Evolutionary conservation across 2,329 filamentous ascomycete genomes (phyloP).

Genomic region (Pestalotiopsis sp.): DNA sequence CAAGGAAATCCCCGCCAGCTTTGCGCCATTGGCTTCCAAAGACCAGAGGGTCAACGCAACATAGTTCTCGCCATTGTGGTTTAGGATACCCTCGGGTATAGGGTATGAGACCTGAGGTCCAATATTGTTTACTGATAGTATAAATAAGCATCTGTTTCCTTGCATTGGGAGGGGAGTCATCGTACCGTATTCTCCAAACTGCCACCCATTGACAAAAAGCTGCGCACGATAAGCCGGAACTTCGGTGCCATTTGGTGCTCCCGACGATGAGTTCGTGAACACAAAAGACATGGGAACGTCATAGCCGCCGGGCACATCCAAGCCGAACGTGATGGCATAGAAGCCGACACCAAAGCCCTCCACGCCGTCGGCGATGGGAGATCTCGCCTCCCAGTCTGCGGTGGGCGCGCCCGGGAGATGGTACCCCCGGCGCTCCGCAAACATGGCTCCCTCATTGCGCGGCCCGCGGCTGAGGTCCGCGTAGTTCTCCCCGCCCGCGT

Average conservation of each 20-base stretch:
- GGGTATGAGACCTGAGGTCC: constrained; percentile 74
- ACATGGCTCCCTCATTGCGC: constrained; percentile 68
- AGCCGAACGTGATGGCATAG: constrained; percentile 57
- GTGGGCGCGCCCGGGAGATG: constrained; percentile 59
- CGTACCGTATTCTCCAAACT: constrained; percentile 55
- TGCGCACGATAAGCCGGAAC: constrained; percentile 58
- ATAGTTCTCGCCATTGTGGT: constrained; percentile 72
- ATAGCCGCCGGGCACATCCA: constrained; percentile 56
- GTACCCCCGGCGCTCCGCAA: constrained; percentile 64
- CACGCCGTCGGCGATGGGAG: constrained; percentile 45
- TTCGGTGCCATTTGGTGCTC: constrained; percentile 48
- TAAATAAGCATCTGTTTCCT: not conserved
- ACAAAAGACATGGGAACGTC: constrained; percentile 58
- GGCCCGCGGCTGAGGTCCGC: constrained; percentile 62
- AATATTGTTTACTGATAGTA: constrained; percentile 59
- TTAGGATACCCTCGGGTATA: constrained; percentile 72
- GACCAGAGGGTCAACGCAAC: constrained; percentile 73
- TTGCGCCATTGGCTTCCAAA: constrained; percentile 58
- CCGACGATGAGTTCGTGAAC: constrained; percentile 40
- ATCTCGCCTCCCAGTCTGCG: constrained; percentile 42
- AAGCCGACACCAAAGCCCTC: constrained; percentile 56
- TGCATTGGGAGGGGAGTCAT: not conserved
- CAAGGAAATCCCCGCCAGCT: constrained; percentile 51
- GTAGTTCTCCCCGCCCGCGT: constrained; percentile 68
- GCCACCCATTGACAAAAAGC: constrained; percentile 76